These are phyloP conservation scores for Pichia deserticola DNA, from an alignment of 805 yeast species.

Conservation along the genomic window DNA sequence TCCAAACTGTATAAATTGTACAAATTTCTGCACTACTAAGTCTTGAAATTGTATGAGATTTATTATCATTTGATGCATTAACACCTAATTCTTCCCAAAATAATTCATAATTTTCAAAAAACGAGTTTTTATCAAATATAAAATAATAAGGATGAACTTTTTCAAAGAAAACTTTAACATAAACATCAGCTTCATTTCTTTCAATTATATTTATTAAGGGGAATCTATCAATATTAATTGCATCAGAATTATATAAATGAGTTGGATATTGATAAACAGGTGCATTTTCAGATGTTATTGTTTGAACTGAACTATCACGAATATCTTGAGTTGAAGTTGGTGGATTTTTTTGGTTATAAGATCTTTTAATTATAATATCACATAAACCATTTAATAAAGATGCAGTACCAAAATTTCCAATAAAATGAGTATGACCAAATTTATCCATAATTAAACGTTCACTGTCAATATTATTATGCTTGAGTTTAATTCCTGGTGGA, in stretches of 20 bases:
- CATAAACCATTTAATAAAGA: constrained; percentile 36
- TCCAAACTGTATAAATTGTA: constrained; percentile 41
- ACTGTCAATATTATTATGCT: constrained; percentile 18
- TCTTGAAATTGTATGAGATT: constrained; percentile 12
- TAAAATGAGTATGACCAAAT: constrained; percentile 40
- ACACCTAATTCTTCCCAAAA: constrained; percentile 33
- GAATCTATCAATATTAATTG: constrained; percentile 28
- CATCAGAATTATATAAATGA: constrained; percentile 26
- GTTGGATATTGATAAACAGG: constrained; percentile 30
- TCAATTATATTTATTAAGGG: constrained; percentile 32
- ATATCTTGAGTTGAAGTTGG: constrained; percentile 30
- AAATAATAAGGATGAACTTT: constrained; percentile 39
- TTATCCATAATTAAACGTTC: constrained; percentile 36
- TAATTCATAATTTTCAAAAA: constrained; percentile 29
- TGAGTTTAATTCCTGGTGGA: constrained; percentile 18
- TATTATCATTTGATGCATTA: constrained; percentile 6
- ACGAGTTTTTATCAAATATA: constrained; percentile 31
- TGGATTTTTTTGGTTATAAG: constrained; percentile 27
- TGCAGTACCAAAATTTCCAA: constrained; percentile 41
- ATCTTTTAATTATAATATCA: constrained; percentile 34
- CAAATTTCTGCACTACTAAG: constrained; percentile 33
- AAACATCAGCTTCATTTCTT: constrained; percentile 30
- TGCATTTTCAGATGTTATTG: constrained; percentile 29
- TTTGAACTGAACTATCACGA: constrained; percentile 27
- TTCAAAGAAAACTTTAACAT: constrained; percentile 33